Evolutionary conservation across 129 eudicot genomes (phyloP), one percentile per base, ranked within the genome.

Genomic region (Mikania micrantha): DNA sequence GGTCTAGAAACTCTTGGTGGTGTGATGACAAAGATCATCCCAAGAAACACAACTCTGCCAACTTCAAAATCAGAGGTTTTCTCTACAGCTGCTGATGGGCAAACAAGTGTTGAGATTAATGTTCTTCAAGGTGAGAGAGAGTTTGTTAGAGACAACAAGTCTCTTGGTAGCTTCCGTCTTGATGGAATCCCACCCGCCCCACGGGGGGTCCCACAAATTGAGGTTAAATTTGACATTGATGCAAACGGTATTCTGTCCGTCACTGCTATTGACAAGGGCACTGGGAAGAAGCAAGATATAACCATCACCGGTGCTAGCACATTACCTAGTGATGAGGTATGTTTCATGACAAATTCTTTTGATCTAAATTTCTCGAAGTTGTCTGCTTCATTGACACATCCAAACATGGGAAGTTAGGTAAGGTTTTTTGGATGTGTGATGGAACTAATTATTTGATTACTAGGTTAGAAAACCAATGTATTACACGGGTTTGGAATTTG

Each of bases 61-160:
- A 89, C 96, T 9, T 94, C 99, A 38, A 94, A 93, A 70, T 94
- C 99, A 0, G 99, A 94, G 80, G 99, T 94, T 19, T 94, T 94
- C 90, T 94, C 99, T 24, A 94, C 99, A 0, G 99, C 99, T 45
- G 96, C 99, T 36, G 99, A 94, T 71, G 99, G 99, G 40, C 99
- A 94, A 82, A 94, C 99, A 8, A 94, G 99, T 25, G 99, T 94
- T 2, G 99, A 94, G 66, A 94, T 94, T 57, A 93, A 89, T 17
- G 99, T 94, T 28, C 96, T 94, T 65, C 99, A 94, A 74, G 99
- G 99, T 12, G 99, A 94, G 74, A 77, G 96, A 50, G 99, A 94
- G 76, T 94, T 94, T 77, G 99, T 94, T 6, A 86, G 92, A 84
- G 99, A 77, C 50, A 77, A 77, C 77, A 77, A 77, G 15, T 70